Conservation (phyloP, 805 yeast genomes). For the Cyberlindnera americana region DNA sequence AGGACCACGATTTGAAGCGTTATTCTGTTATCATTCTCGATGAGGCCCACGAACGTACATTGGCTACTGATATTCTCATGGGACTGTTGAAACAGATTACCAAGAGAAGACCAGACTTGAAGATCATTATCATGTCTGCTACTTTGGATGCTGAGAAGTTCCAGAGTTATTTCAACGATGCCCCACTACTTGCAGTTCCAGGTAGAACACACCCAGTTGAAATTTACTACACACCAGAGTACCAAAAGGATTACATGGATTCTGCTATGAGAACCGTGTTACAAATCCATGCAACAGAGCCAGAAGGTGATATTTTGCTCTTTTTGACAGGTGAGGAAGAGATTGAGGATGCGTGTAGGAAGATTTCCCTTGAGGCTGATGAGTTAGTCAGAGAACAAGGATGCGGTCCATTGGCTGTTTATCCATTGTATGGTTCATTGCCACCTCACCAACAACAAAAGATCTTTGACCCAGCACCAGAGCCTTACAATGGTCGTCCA, state of each 20-base stretch:
- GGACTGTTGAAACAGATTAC: slow-evolving; percentile 86
- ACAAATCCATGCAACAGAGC: slow-evolving; percentile 96
- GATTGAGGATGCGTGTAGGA: slow-evolving; percentile 94
- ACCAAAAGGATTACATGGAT: slow-evolving; percentile 90
- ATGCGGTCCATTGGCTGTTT: slow-evolving; percentile 85
- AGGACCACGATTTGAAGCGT: slow-evolving; percentile 74
- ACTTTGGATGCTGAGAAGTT: slow-evolving; percentile 96
- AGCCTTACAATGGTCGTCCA: slow-evolving; percentile 74
- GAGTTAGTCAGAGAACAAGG: slow-evolving; percentile 83
- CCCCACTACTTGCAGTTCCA: slow-evolving; percentile 94
- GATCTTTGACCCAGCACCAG: slow-evolving; percentile 88
- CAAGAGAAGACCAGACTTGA: slow-evolving; percentile 77
- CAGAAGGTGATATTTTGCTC: slow-evolving; percentile 81
- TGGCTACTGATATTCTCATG: slow-evolving; percentile 95
- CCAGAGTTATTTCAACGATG: slow-evolving; percentile 82
- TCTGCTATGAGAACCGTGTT: slow-evolving; percentile 93
- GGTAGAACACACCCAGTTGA: slow-evolving; percentile 98
- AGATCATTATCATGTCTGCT: slow-evolving; percentile 95
- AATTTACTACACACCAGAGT: slow-evolving; percentile 94
- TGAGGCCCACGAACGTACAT: slow-evolving; percentile 97
- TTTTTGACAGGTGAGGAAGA: slow-evolving; percentile 97
- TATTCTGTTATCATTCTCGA: slow-evolving; percentile 91
- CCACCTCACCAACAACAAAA: slow-evolving; percentile 95
- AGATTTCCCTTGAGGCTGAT: slow-evolving; percentile 83
- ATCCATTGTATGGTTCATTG: slow-evolving; percentile 92